Percentiles rank a stretch among this genome's conserved stretches.
Evolutionary conservation across 129 eudicot genomes (phyloP).

Genomic region (Smallanthus sonchifolius): DNA sequence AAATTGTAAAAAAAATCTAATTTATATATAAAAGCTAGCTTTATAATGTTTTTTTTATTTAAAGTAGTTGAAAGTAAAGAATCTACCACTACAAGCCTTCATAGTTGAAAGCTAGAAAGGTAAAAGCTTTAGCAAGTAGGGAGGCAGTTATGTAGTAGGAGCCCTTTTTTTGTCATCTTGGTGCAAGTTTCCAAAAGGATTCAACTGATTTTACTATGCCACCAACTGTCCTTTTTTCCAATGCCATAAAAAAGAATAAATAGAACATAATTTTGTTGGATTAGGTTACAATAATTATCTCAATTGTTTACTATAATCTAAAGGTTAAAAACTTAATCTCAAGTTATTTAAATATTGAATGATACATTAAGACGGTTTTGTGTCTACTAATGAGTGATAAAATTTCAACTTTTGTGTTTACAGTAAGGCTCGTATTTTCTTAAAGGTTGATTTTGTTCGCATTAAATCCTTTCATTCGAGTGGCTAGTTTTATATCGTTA

Average conservation of each 20-base stretch:
- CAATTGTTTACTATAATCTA: too few species aligned
- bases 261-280: constrained; percentile 1
- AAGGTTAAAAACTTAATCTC: neutral
- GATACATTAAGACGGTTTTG: neutral
- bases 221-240: constrained; percentile 12
- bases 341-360: neutral
- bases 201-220: constrained; percentile 26
- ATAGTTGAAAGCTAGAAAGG: constrained; percentile 9
- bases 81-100: neutral
- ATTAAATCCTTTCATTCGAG: neutral
- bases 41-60: neutral
- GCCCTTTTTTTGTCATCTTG: constrained; percentile 22
- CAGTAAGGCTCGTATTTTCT: neutral
- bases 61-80: neutral
- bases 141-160: constrained; percentile 26
- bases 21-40: neutral
- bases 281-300: neutral
- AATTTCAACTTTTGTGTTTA: neutral
- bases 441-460: neutral
- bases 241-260: neutral
- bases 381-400: neutral
- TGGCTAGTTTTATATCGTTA: neutral
- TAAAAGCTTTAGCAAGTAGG: constrained; percentile 19
- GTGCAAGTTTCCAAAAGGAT: constrained; percentile 24
- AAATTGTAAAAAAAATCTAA: neutral